Evolutionary conservation across 2,329 filamentous ascomycete species (phyloP), one percentile per base, ranked within the genome.

Genomic region (Pleurostoma richardsiae): DNA sequence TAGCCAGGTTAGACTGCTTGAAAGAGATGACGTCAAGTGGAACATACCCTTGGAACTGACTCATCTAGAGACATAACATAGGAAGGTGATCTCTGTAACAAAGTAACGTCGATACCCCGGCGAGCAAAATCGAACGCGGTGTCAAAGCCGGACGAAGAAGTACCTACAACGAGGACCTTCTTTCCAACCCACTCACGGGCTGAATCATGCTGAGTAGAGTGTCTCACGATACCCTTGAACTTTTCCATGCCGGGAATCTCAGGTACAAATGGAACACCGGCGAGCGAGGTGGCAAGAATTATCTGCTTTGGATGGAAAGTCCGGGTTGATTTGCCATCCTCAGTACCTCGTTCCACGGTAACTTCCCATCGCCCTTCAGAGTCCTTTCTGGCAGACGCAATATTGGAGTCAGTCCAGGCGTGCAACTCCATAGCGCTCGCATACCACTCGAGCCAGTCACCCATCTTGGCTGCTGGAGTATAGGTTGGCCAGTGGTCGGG

Each of bases 101-200:
- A 83, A 0, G 85, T 88, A 2, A 87, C 77, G 3, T 79, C 69
- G 51, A 82, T 83, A 0, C 85, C 85, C 43, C 81, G 79, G 54
- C 86, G 82, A 33, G 77, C 72, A 54, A 76, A 86, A 51, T 87
- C 81, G 47, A 86, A 83, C 0, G 81, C 78, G 47, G 87, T 87
- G 52, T 88, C 85, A 54, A 86, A 82, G 5, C 72, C 81, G 0
- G 81, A 85, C 61, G 86, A 88, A 61, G 83, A 85, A 2, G 79
- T 82, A 2, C 85, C 85, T 0, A 88, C 71, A 0, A 89, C 77
- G 2, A 87, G 65, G 0, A 79, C 83, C 50, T 78, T 83, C 58
- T 82, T 83, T 1, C 75, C 75, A 10, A 69, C 63, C 2, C 70
- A 59, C 33, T 36, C 8, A n/a, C 8, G n/a, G 33, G 33, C 33